These are phyloP conservation scores for Xylaria hypoxylon DNA, from an alignment of 2,329 filamentous ascomycete genomes.

Conservation along the genomic window DNA sequence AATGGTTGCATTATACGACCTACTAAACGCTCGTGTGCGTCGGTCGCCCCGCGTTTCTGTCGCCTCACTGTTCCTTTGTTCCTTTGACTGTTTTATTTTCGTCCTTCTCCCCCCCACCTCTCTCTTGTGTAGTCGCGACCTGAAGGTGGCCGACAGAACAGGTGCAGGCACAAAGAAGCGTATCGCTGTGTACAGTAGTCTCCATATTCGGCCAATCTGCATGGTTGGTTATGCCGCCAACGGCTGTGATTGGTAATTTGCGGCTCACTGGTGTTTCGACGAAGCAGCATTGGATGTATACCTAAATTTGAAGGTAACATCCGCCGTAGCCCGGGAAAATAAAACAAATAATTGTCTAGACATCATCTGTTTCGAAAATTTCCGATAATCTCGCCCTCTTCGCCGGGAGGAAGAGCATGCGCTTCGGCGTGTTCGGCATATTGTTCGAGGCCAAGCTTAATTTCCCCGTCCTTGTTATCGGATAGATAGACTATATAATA, in stretches of 20 bases:
- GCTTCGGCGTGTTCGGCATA: conserved; percentile 17
- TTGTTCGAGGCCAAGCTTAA: conserved; percentile 29
- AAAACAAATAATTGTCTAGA: conserved; percentile 19
- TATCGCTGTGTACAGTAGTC: conserved; percentile 29
- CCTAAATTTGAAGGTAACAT: conserved; percentile 37
- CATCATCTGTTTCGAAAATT: conserved; percentile 8
- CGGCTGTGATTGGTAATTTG: conserved; percentile 40
- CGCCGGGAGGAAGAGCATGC: conserved; percentile 16
- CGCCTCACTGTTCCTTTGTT: conserved; percentile 30
- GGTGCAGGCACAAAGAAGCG: conserved; percentile 29
- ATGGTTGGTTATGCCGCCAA: conserved; percentile 34
- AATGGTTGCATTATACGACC: conserved; percentile 29
- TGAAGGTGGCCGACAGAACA: conserved; percentile 24
- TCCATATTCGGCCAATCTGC: conserved; percentile 35
- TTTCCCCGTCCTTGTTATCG: conserved; percentile 15
- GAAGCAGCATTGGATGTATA: conserved; percentile 35
- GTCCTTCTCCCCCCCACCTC: conserved; percentile 15
- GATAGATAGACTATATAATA: background rate
- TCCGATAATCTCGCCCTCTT: conserved; percentile 20
- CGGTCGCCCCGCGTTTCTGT: conserved; percentile 33
- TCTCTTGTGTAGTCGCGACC: conserved; percentile 19
- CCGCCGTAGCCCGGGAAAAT: conserved; percentile 40
- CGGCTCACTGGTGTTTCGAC: conserved; percentile 36
- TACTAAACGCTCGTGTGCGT: conserved; percentile 32
- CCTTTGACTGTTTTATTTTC: conserved; percentile 34